Base-by-base conservation (phyloP, 176 grass and related monocot genomes). In the Eleusine coracana region DNA sequence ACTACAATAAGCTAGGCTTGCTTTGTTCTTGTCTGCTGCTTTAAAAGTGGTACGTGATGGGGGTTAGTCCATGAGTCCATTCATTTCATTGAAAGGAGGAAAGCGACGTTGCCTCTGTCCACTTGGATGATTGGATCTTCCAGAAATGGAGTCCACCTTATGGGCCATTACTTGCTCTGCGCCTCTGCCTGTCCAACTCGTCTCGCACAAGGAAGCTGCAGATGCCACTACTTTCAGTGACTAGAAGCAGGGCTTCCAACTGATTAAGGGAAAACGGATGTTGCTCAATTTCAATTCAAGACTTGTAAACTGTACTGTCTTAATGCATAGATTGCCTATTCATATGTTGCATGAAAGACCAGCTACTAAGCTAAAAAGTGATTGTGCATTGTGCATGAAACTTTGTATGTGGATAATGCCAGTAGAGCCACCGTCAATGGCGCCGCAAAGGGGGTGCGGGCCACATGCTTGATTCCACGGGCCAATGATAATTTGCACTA, bases 51-150 rank as follows among this genome's bases (percentile, higher is more conserved):
- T 34, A 34, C 31, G 39, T 41, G 87, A 80, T 46, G 45, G 70
- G 16, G 31, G 40, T 76, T 6, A 40, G 37, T 51, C 38, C 49
- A 88, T 20, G 3, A 55, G 25, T 69, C 16, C 18, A 9, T 9
- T 44, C 18, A 17, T 38, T 10, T 10, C 5, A 14, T 50, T 69
- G 18, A 70, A 69, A 36, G 7, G 2, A 27, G 12, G 82, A 76
- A 70, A 80, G 41, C 20, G 87, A 80, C n/a, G 1, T 15, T 71
- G 63, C 31, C 49, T 10, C 15, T 55, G 58, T 28, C 75, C 68
- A n/a, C 21, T 73, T 58, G 59, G 75, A 84, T 74, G 10, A 44
- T 68, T 73, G 59, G 59, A 73, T 71, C 73, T 51, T 86, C 39
- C 31, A 34, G 15, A 29, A 64, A 55, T 77, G 66, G 78, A 67